Percentiles rank a stretch among this genome's conserved stretches.
phyloP scores from a whole-genome alignment of 257 asterid species.

The Ophiorrhiza pumila region DNA sequence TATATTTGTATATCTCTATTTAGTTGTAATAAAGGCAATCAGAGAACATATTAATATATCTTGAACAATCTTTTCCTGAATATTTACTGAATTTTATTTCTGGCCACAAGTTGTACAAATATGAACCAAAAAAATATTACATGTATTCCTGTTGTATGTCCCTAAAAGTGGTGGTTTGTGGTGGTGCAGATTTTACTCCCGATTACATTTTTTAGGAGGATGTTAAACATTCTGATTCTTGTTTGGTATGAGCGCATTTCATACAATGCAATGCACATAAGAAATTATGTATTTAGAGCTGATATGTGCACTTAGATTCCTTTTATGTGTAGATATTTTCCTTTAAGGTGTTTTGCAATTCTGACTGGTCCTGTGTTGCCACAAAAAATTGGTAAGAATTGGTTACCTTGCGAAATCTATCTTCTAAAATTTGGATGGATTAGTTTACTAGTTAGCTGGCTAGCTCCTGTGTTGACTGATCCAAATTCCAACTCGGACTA shows the following conservation, averaged over 20 bases:
- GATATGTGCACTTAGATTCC: background rate
- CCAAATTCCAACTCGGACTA: background rate
- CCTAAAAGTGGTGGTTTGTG: constrained; percentile 98
- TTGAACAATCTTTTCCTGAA: too few relatives aligned
- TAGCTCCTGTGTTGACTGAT: background rate
- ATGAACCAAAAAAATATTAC: background rate
- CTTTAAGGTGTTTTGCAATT: background rate
- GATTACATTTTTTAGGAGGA: constrained; percentile 96
- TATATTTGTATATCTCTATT: too few relatives aligned
- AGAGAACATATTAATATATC: too few relatives aligned
- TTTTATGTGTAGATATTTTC: background rate
- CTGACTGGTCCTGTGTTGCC: background rate
- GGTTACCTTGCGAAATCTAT: background rate
- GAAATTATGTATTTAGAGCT: background rate
- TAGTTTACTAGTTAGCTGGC: background rate
- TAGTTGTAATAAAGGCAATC: too few relatives aligned
- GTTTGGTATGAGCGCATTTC: constrained; percentile 48
- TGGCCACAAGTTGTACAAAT: too few relatives aligned
- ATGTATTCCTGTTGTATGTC: constrained; percentile 31
- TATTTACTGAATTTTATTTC: too few relatives aligned
- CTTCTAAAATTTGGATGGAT: background rate
- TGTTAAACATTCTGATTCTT: constrained; percentile 85
- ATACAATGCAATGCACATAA: background rate
- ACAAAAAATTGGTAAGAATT: background rate
- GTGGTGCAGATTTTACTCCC: constrained; percentile 97